Percentiles rank a stretch among this genome's conserved stretches.
These are phyloP conservation scores for Sclerotinia sclerotiorum DNA, from an alignment of 2,329 filamentous ascomycete genomes.

Conservation along the genomic window DNA sequence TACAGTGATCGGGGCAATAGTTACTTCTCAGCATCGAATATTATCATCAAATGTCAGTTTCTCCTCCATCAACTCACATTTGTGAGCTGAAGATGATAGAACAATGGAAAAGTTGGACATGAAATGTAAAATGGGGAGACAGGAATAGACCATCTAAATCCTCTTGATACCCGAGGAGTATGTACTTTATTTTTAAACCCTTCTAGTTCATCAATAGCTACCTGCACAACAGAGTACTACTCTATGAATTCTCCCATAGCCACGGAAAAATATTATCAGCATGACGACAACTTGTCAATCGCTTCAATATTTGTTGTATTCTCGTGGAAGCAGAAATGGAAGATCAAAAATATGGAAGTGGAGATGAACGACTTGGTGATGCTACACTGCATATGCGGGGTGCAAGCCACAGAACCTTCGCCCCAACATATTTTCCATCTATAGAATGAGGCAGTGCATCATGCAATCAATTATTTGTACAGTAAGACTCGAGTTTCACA, in stretches of 20 bases:
- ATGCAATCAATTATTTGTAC: background rate
- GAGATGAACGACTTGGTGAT: background rate
- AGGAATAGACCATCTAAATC: background rate
- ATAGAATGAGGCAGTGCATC: constrained; percentile 13
- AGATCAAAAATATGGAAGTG: background rate
- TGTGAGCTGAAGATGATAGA: background rate
- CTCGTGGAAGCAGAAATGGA: background rate
- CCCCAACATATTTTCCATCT: constrained; percentile 1
- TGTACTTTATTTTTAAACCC: background rate
- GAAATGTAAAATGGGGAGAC: background rate
- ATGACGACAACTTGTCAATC: background rate
- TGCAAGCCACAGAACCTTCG: constrained; percentile 12
- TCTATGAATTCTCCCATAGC: fast-evolving
- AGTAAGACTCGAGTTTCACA: background rate
- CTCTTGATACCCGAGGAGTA: background rate
- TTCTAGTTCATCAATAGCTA: too few species aligned
- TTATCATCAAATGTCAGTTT: background rate
- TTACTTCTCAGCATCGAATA: background rate
- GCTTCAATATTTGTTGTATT: background rate
- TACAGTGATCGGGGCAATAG: background rate
- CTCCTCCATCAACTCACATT: background rate
- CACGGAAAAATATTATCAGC: background rate
- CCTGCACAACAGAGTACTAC: background rate
- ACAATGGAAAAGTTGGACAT: background rate
- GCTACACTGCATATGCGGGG: constrained; percentile 13